phyloP scores from a whole-genome alignment of 306 rosid genomes.

The Malus orientalis region DNA sequence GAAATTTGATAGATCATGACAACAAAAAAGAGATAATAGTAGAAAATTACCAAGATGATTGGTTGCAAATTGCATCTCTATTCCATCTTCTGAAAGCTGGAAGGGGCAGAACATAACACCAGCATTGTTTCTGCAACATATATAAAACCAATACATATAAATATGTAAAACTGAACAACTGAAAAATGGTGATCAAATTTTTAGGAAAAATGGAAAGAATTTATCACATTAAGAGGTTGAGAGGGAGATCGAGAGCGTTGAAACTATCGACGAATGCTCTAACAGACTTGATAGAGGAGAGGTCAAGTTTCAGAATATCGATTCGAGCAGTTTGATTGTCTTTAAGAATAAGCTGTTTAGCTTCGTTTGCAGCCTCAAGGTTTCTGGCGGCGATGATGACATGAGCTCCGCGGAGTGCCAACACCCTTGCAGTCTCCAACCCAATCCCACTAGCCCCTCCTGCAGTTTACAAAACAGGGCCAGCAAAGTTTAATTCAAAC shows the following conservation, averaged over 20 bases:
- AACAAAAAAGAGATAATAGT: not conserved
- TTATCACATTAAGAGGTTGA: constrained; percentile 68
- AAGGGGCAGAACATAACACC: constrained; percentile 97
- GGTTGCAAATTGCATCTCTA: constrained; percentile 87
- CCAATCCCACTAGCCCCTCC: constrained; percentile 99
- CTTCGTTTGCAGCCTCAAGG: constrained; percentile 59
- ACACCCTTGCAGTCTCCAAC: constrained; percentile 65
- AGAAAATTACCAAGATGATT: constrained; percentile 68
- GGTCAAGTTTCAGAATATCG: constrained; percentile 64
- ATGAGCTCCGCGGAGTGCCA: constrained; percentile 60
- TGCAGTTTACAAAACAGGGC: constrained; percentile 9
- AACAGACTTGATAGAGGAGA: constrained; percentile 56
- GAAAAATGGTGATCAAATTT: not conserved
- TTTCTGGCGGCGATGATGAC: constrained; percentile 77
- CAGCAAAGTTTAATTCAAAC: not conserved
- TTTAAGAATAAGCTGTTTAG: constrained; percentile 43
- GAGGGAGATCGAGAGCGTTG: constrained; percentile 69
- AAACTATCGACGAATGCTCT: constrained; percentile 55
- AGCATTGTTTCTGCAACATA: constrained; percentile 79
- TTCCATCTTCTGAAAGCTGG: constrained; percentile 67
- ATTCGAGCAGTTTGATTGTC: constrained; percentile 43
- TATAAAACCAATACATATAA: not conserved
- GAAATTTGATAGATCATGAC: not conserved
- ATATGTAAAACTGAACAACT: not conserved
- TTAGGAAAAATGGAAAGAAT: not conserved